Evolutionary conservation across 2,329 filamentous ascomycete genomes (phyloP).

Genomic region (Colletotrichum eremochloae): DNA sequence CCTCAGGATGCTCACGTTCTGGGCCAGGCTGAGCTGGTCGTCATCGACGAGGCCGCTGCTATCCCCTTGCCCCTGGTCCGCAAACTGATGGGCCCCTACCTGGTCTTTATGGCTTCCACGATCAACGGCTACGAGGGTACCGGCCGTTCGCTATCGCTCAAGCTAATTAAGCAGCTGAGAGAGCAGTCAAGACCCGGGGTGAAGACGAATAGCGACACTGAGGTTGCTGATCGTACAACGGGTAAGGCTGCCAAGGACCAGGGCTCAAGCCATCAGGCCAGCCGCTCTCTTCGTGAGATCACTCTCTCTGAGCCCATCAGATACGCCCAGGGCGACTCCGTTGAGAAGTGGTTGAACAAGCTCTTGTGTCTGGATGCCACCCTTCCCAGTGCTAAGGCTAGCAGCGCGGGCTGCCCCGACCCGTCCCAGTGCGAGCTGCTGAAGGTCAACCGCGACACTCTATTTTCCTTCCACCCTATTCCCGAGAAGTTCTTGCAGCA

Average conservation of each 20-base stretch:
- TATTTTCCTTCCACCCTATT: conserved; percentile 98
- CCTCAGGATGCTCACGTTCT: conserved; percentile 96
- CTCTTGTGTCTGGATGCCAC: conserved; percentile 95
- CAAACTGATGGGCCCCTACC: conserved; percentile 95
- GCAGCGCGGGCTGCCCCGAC: conserved; percentile 85
- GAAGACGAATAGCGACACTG: conserved; percentile 69
- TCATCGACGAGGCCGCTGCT: conserved; percentile 97
- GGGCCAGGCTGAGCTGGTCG: conserved; percentile 92
- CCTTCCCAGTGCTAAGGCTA: conserved; percentile 80
- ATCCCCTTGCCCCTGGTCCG: conserved; percentile 93
- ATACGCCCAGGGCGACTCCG: conserved; percentile 89
- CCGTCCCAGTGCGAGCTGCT: conserved; percentile 92
- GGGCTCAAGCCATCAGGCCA: conserved; percentile 70
- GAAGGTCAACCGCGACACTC: conserved; percentile 94
- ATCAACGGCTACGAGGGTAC: conserved; percentile 99
- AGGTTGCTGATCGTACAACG: conserved; percentile 83
- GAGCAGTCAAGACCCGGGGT: conserved; percentile 84
- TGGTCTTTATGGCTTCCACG: conserved; percentile 99
- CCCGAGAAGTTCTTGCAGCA: conserved; percentile 98
- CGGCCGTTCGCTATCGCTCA: conserved; percentile 92
- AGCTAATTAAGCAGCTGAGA: conserved; percentile 95
- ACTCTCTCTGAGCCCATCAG: conserved; percentile 94
- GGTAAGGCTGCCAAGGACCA: conserved; percentile 77
- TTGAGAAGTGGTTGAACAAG: conserved; percentile 97
- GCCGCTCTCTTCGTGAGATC: conserved; percentile 89